Base-by-base conservation (phyloP, 768 basidiomycete species). In the Kwoniella mangroviensis region DNA sequence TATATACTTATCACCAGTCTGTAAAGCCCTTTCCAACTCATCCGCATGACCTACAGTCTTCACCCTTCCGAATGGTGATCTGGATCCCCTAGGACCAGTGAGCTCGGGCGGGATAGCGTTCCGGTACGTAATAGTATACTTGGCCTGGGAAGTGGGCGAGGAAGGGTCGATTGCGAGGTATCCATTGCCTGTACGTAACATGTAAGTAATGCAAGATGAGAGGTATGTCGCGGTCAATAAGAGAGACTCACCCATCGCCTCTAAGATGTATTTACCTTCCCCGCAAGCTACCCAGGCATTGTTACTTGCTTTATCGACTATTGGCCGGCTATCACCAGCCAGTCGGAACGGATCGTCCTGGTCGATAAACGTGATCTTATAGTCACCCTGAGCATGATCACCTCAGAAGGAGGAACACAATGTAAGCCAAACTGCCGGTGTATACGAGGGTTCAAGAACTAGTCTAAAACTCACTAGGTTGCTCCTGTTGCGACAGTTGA, bases 211-310 rank as follows among this genome's bases (percentile, higher is more conserved):
- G n/a, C n/a, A n/a, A n/a, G n/a, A n/a, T n/a, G n/a, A n/a, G n/a
- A n/a, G n/a, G n/a, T n/a, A n/a, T n/a, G n/a, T n/a, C n/a, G n/a
- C n/a, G n/a, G n/a, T n/a, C n/a, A n/a, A n/a, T n/a, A n/a, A n/a
- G n/a, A n/a, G n/a, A n/a, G 40, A 62, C 71, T 24, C 49, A 72
- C 77, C 76, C 19, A 81, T 68, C 10, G 74, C 53, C 49, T 81
- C 77, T 40, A 81, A 54, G 9, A 95, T 87, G 80, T 90, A 91
- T 17, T 88, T 81, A 43, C 89, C 86, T 3, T 85, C 84, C 7
- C 93, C 92, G 75, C 91, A 92, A 2, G 88, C 88, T 9, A 96
- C 79, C 79, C 79, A 80, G 4, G 79, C 75, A 62, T 75, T 78
- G 4, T 49, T 49, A 10, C 70, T 72, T 17, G 73, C 56, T 42